A percentile compares a stretch with the other conserved stretches of the same genome.
phyloP scores from a whole-genome alignment of 2,329 filamentous ascomycete genomes.

The Alternaria sp. region DNA sequence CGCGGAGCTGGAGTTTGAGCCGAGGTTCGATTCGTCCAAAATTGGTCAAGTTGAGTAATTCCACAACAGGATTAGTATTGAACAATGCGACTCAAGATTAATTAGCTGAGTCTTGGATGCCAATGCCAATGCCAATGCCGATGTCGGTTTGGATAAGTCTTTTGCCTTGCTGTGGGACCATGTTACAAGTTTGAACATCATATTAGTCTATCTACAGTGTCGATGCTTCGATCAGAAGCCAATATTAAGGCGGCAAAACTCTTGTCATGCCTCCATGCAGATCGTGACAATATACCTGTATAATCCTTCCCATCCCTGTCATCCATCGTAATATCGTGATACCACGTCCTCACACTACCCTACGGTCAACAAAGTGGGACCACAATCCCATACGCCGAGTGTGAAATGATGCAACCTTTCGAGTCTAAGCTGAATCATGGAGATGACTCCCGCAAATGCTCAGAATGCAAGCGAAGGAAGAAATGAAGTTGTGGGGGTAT shows the following conservation, averaged over 20 bases:
- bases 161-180: background rate
- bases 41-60: constrained; percentile 21
- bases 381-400: constrained; percentile 26
- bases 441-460: constrained; percentile 49
- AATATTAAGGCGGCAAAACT: constrained; percentile 21
- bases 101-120: background rate
- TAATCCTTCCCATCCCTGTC: constrained; percentile 17
- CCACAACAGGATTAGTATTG: constrained; percentile 10
- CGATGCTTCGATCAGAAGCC: constrained; percentile 14
- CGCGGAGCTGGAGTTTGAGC: constrained; percentile 37
- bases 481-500: constrained; percentile 28
- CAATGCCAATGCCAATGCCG: constrained; percentile 1
- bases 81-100: background rate
- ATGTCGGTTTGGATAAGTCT: constrained; percentile 2
- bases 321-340: constrained; percentile 26
- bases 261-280: constrained; percentile 11
- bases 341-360: constrained; percentile 8
- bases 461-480: constrained; percentile 40
- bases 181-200: constrained; percentile 4
- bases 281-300: constrained; percentile 22
- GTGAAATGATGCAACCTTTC: constrained; percentile 31
- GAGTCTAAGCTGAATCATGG: constrained; percentile 40
- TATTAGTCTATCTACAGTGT: constrained; percentile 28
- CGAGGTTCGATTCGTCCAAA: constrained; percentile 43
- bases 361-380: constrained; percentile 8